Evolutionary conservation across 257 asterid genomes (phyloP).

Genomic region (Rehmannia glutinosa): DNA sequence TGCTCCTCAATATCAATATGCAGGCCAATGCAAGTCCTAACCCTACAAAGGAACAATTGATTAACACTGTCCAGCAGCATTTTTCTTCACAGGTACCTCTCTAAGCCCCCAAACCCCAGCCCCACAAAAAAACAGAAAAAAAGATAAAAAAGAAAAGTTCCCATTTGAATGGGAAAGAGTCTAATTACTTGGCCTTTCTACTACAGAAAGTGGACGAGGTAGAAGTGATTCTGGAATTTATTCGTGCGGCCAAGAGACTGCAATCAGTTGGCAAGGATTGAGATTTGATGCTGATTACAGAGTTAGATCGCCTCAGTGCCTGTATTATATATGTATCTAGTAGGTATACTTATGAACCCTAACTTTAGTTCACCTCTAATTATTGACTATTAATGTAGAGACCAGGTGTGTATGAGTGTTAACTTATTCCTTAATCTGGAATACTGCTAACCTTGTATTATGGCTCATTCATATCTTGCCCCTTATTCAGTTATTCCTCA

Average conservation of each 20-base stretch:
- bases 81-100: slow-evolving; percentile 86
- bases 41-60: slow-evolving; percentile 67
- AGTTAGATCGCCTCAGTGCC: slow-evolving; percentile 9
- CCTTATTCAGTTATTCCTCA: not conserved
- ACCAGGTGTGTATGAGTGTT: slow-evolving; percentile 26
- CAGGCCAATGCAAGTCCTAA: slow-evolving; percentile 59
- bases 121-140: no score
- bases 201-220: slow-evolving; percentile 76
- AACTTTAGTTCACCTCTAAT: slow-evolving; percentile 48
- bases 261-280: slow-evolving; percentile 37
- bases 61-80: slow-evolving; percentile 63
- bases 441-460: slow-evolving; percentile 41
- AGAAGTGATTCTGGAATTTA: slow-evolving; percentile 68
- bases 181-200: slow-evolving; percentile 2
- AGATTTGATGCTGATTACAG: slow-evolving; percentile 26
- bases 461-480: slow-evolving; percentile 8
- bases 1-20: slow-evolving; percentile 1
- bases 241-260: slow-evolving; percentile 64
- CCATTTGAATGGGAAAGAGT: not conserved
- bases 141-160: no score
- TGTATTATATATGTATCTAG: slow-evolving; percentile 35
- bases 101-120: no score
- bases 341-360: slow-evolving; percentile 32
- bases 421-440: slow-evolving; percentile 15
- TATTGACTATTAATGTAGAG: slow-evolving; percentile 42